Evolutionary conservation across 2,329 filamentous ascomycete species (phyloP), one percentile per base, ranked within the genome.

Genomic region (Ophiosphaerella herpotricha): DNA sequence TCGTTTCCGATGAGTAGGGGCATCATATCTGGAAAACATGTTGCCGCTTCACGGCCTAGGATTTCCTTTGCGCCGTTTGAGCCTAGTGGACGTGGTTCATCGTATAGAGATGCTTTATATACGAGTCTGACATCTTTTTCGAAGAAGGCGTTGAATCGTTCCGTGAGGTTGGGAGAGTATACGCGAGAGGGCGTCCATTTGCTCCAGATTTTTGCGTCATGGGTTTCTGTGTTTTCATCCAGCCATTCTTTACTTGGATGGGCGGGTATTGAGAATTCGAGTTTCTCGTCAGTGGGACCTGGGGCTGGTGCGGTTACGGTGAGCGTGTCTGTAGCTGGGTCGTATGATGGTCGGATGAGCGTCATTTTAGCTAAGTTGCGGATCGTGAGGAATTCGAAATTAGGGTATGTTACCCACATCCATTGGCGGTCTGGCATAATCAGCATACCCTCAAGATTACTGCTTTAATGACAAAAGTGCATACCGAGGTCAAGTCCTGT

Each of bases 311-410:
- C 78, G 11, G 75, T 76, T 50, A 86, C 76, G 33, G 77, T 70
- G 16, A 86, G 75, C 16, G 75, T 72, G 43, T 78, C 74, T 4
- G 71, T 73, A 43, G 78, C 70, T 3, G 69, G 58, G 52, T 77
- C 73, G 48, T 85, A 74, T 2, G 72, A 70, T 1, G 83, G 84
- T 31, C 81, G 78, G 63, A 87, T 85, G 11, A 86, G 75, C 0
- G 85, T 87, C 83, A 88, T 86, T 34, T 78, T 73, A 4, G 83
- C 77, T 51, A 82, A 80, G 48, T 82, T 75, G 12, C 85, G 82
- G 61, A 87, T 87, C 2, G 85, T 87, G 44, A 86, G 67, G 64
- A 87, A 87, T 48, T 83, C 78, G 42, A 76, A 71, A 4, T 74
- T 75, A 13, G 77, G 72, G 2, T 78, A 76, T 31, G 81, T 77